Base-by-base conservation (phyloP, 495 filamentous ascomycete genomes). In the Hypoxylon fragiforme region DNA sequence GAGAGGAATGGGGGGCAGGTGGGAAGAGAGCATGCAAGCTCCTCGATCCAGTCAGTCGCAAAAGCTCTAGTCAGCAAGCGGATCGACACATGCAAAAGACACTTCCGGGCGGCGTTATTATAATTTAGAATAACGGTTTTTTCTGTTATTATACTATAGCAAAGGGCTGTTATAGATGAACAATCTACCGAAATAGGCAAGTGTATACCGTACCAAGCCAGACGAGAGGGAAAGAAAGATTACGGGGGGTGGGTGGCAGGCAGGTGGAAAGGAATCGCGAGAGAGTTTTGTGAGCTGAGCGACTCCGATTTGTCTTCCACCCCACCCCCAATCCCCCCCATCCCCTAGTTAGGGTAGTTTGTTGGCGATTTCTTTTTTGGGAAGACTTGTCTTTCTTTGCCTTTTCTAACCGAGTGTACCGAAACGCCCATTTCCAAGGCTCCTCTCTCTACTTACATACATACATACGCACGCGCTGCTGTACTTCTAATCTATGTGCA, bases 401-500 rank as follows among this genome's bases (percentile, higher is more conserved):
- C 58, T 57, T 53, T 40, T 57, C 58, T 62, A 62, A 56, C 58
- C 58, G 58, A 59, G n/a, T 55, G 43, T 43, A 62, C 51, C 51
- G n/a, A n/a, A 42, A 56, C 14, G 42, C 31, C 34, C 49, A 24
- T 57, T 48, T 44, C 34, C 40, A 28, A 42, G 50, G 35, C 19
- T 50, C 20, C 35, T 24, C 47, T 57, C 38, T 28, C 24, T 28
- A 28, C 24, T 4, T 28, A 28, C n/a, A n/a, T n/a, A n/a, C n/a
- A n/a, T n/a, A n/a, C n/a, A n/a, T n/a, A n/a, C n/a, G n/a, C n/a
- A n/a, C n/a, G n/a, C n/a, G n/a, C n/a, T n/a, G n/a, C 24, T 28
- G 24, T 57, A 56, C 52, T 62, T 62, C 58, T 62, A 62, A 56
- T 62, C 58, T 62, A 62, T 62, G 58, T 62, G 52, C 51, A 61